These are phyloP conservation scores for Daldinia loculata DNA, from an alignment of 495 filamentous ascomycete genomes.

Conservation along the genomic window DNA sequence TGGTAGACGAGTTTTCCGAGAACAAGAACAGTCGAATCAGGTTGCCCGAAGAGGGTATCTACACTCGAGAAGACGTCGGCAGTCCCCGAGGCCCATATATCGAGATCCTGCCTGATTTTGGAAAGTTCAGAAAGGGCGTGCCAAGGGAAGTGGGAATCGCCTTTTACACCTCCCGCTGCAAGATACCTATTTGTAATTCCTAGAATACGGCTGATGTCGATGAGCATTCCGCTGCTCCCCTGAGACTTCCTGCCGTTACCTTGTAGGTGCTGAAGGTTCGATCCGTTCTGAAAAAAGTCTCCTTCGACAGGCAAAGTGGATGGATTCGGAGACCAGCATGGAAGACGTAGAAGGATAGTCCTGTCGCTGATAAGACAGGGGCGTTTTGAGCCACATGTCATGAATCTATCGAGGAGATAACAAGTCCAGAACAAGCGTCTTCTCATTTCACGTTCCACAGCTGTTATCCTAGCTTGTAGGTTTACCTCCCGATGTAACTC, in stretches of 20 bases:
- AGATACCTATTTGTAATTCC: conserved; percentile 86
- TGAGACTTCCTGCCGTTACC: conserved; percentile 72
- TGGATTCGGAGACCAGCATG: conserved; percentile 69
- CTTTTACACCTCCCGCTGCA: conserved; percentile 83
- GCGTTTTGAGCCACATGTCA: conserved; percentile 78
- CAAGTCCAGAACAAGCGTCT: conserved; percentile 84
- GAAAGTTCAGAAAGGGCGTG: conserved; percentile 84
- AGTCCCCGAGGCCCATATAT: conserved; percentile 83
- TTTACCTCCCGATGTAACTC: conserved; percentile 78
- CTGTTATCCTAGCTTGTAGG: conserved; percentile 60
- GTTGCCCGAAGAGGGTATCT: conserved; percentile 76
- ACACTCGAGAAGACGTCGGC: conserved; percentile 80
- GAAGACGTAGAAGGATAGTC: conserved; percentile 74
- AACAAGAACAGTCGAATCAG: conserved; percentile 78
- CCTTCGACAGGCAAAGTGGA: conserved; percentile 69
- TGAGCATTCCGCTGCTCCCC: conserved; percentile 75
- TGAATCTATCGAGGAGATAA: conserved; percentile 83
- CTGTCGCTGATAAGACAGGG: conserved; percentile 79
- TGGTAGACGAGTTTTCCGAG: conserved; percentile 87
- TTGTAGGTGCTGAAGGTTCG: conserved; percentile 72
- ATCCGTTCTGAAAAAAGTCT: conserved; percentile 77
- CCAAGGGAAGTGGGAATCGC: conserved; percentile 90
- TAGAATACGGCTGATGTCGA: conserved; percentile 82
- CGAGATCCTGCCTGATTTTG: conserved; percentile 83
- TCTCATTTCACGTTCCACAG: conserved; percentile 74